Evolutionary conservation across 2,329 filamentous ascomycete species (phyloP).

Genomic region (Pseudogymnoascus sp.): DNA sequence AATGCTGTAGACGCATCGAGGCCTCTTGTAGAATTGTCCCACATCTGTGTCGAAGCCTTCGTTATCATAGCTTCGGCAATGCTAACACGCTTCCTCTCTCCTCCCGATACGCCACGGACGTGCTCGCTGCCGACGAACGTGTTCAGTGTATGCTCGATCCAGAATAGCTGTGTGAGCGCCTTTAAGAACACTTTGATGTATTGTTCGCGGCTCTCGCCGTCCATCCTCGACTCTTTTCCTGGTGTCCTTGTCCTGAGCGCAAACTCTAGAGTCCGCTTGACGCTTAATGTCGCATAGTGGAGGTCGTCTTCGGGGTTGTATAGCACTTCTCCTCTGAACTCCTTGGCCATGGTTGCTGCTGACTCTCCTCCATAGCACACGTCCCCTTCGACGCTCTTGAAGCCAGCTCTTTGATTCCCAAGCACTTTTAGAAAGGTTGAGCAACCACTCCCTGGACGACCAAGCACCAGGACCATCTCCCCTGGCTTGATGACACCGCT

Average conservation of each 20-base stretch:
- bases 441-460: slow-evolving; percentile 39
- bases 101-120: slow-evolving; percentile 70
- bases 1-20: slow-evolving; percentile 73
- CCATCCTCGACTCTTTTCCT: slow-evolving; percentile 52
- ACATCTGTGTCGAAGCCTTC: slow-evolving; percentile 66
- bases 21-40: slow-evolving; percentile 78
- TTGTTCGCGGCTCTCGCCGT: slow-evolving; percentile 54
- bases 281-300: slow-evolving; percentile 72
- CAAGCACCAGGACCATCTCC: slow-evolving; percentile 59
- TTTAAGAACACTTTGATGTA: slow-evolving; percentile 56
- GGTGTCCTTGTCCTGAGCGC: slow-evolving; percentile 65
- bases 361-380: slow-evolving; percentile 50
- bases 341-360: slow-evolving; percentile 58
- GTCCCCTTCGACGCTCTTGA: slow-evolving; percentile 31
- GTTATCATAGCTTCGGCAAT: slow-evolving; percentile 73
- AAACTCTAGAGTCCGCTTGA: slow-evolving; percentile 68
- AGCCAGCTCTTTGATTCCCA: slow-evolving; percentile 37
- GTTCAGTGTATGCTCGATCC: slow-evolving; percentile 63
- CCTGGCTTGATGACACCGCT: slow-evolving; percentile 66
- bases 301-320: slow-evolving; percentile 73
- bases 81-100: slow-evolving; percentile 73
- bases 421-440: slow-evolving; percentile 50
- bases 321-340: slow-evolving; percentile 64
- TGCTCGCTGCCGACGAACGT: slow-evolving; percentile 73
- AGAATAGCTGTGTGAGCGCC: slow-evolving; percentile 64